Conservation (phyloP, 139 green algal genomes). For the Chlamydomonas sp. region DNA sequence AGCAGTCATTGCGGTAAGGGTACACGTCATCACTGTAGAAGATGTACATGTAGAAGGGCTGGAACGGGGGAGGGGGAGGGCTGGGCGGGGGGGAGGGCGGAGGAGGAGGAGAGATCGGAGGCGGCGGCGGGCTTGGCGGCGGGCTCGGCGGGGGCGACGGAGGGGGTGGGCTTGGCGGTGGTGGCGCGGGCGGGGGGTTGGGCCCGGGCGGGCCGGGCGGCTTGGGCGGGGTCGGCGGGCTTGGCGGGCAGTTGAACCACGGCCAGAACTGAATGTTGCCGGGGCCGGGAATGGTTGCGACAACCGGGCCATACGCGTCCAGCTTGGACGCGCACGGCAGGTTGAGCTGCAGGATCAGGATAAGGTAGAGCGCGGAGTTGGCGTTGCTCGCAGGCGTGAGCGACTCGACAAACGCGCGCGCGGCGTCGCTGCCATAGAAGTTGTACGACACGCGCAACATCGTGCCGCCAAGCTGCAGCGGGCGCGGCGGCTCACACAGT, state of each 20-base stretch:
- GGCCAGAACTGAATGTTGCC: conserved; percentile 4
- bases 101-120: background rate
- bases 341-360: background rate
- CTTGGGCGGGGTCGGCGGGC: background rate
- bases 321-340: background rate
- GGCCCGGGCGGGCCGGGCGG: conserved; percentile 3
- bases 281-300: background rate
- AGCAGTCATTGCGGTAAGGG: conserved; percentile 13
- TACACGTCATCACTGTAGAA: conserved; percentile 6
- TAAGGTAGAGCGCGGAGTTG: background rate
- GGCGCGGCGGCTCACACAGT: background rate
- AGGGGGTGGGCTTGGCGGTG: background rate
- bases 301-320: background rate
- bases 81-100: background rate
- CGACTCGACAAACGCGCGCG: background rate
- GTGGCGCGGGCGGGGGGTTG: background rate
- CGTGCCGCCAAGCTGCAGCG: background rate
- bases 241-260: conserved; percentile 8
- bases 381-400: background rate
- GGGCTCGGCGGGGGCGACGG: background rate
- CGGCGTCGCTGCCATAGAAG: background rate
- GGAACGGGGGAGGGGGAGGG: conserved; percentile 12
- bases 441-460: background rate
- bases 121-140: conserved; percentile 9
- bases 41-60: conserved; percentile 14